Percentiles rank a stretch among this genome's conserved stretches.
Conservation (phyloP, 306 rosid genomes). For the Dryas alaskensis region DNA sequence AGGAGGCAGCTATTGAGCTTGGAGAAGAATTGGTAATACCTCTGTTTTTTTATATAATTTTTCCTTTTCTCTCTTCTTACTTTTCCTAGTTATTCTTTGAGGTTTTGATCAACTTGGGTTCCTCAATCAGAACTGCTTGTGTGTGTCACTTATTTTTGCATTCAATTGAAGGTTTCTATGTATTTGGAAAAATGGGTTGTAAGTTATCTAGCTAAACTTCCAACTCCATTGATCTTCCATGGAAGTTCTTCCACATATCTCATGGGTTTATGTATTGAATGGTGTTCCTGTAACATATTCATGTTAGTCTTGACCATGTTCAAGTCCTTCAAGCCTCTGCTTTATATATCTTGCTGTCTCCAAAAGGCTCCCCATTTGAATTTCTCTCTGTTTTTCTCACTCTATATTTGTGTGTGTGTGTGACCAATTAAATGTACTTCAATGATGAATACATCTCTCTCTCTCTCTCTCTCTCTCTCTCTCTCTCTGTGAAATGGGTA, state of each 20-base stretch:
- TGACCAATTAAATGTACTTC: neutral
- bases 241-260: neutral
- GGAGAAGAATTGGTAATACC: constrained; percentile 67
- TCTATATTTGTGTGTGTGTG: neutral
- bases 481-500: neutral
- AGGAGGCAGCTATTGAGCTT: constrained; percentile 93
- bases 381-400: neutral
- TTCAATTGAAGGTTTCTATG: neutral
- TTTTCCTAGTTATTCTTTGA: neutral
- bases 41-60: neutral
- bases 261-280: neutral
- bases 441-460: neutral
- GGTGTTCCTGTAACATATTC: neutral
- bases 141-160: neutral
- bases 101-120: neutral
- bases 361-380: neutral
- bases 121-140: neutral
- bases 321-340: constrained; percentile 3
- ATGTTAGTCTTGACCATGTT: neutral
- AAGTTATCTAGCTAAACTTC: neutral
- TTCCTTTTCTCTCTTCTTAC: neutral
- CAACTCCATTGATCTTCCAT: neutral
- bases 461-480: constrained; percentile 2
- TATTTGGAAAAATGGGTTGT: neutral
- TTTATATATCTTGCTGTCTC: neutral